Conservation (phyloP, 140 eudicot genomes). For the Oenanthe javanica region DNA sequence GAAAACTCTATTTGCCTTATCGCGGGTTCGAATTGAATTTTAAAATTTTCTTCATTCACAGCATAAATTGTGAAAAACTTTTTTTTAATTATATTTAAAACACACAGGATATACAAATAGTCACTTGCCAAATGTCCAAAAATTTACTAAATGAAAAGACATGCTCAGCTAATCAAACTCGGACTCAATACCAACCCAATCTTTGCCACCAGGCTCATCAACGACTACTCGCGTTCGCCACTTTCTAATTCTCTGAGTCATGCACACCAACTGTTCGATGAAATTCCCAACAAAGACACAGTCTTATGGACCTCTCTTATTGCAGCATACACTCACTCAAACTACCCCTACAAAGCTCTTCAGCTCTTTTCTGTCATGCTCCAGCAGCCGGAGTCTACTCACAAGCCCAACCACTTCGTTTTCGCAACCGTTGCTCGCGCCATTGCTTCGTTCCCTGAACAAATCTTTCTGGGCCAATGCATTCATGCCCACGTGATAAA, state of each 20-base stretch:
- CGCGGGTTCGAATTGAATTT: no score
- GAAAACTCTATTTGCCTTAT: no score
- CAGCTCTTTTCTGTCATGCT: constrained; percentile 20
- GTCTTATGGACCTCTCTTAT: constrained; percentile 28
- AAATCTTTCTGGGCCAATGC: constrained; percentile 17
- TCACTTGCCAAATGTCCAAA: background rate
- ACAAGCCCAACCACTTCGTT: constrained; percentile 21
- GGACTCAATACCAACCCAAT: constrained; percentile 21
- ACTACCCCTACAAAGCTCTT: constrained; percentile 20
- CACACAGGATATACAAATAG: no score
- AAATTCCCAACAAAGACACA: constrained; percentile 21
- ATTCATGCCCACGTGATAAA: constrained; percentile 19
- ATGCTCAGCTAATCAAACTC: constrained; percentile 26
- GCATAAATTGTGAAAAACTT: no score
- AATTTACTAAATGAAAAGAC: constrained; percentile 16
- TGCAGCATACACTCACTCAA: constrained; percentile 25
- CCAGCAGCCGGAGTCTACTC: constrained; percentile 7
- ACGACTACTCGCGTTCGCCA: background rate
- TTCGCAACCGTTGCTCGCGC: constrained; percentile 24
- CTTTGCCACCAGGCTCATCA: constrained; percentile 20
- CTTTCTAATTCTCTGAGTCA: constrained; percentile 8
- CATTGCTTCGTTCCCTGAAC: constrained; percentile 18
- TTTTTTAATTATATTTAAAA: no score
- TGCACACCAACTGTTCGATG: constrained; percentile 27
- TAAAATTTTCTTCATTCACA: no score